phyloP scores from a whole-genome alignment of 148 eudicot species.

The Vaccinium corymbosum region DNA sequence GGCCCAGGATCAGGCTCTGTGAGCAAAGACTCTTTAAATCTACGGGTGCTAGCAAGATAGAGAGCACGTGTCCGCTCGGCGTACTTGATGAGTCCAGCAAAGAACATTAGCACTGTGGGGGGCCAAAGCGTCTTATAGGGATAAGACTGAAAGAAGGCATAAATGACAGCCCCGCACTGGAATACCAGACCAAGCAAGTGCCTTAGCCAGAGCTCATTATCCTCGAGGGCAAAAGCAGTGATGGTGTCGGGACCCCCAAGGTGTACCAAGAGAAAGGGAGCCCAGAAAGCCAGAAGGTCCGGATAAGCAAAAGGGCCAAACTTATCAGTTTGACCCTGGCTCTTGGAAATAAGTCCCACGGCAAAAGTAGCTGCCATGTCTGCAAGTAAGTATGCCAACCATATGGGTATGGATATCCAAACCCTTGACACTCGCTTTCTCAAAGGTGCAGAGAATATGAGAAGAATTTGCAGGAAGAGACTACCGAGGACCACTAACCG shows the following conservation, averaged over 20 bases:
- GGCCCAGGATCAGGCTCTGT: no score
- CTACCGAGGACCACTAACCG: conserved; percentile 28
- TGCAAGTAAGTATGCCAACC: conserved; percentile 42
- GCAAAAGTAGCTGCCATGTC: conserved; percentile 36
- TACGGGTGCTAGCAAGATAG: no score
- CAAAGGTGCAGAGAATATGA: conserved; percentile 23
- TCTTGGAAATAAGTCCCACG: conserved; percentile 37
- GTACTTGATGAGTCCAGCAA: conserved; percentile 34
- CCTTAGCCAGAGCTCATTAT: conserved; percentile 46
- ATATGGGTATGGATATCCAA: conserved; percentile 22
- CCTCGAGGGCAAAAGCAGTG: no score
- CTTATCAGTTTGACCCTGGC: conserved; percentile 2
- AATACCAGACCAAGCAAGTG: conserved; percentile 25
- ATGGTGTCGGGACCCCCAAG: no score
- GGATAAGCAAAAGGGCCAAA: background rate
- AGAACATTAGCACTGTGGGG: conserved; percentile 26
- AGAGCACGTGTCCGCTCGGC: conserved; percentile 10
- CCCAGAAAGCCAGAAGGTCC: conserved; percentile 28
- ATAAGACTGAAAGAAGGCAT: conserved; percentile 26
- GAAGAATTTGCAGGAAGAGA: conserved; percentile 29
- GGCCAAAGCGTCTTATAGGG: conserved; percentile 19
- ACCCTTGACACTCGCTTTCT: conserved; percentile 26
- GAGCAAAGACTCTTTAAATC: no score
- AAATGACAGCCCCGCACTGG: conserved; percentile 29
- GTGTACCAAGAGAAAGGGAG: no score